Base-by-base conservation (phyloP, 2,329 filamentous ascomycete species). In the Alternaria tenuissima region DNA sequence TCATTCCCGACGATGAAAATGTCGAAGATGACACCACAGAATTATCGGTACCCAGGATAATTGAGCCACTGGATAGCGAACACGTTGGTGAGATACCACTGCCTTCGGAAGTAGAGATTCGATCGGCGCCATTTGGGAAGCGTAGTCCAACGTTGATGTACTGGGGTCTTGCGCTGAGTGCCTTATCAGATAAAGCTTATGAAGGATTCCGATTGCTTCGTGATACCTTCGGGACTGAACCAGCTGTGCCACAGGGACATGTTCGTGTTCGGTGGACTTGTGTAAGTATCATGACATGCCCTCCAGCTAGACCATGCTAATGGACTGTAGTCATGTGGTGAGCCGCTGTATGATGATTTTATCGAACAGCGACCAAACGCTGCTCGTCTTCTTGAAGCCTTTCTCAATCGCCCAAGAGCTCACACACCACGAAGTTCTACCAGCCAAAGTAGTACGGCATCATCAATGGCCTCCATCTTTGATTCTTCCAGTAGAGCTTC, bases 331-430 rank as follows among this genome's bases (percentile, higher is more conserved):
- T 66, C 69, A 18, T 79, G 76, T 48, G 76, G 76, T 20, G 68
- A 74, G 24, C 42, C 63, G 2, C 65, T 80, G 7, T 76, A 79
- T 55, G 79, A 81, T 51, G 79, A 81, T 63, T 80, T 77, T 49
- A 64, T 76, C 46, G 79, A 81, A 63, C 60, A 64, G 16, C 70
- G 76, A 28, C 67, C 71, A 5, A 79, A 79, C 18, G 79, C 78
- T 43, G 78, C 78, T 9, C 69, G 75, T 11, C 71, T 76, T n/a
- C 65, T 81, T 0, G 78, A 79, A 70, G 71, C 72, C 2, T 77
- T 73, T 43, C 73, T 81, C 16, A 80, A 80, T 55, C 64, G 75
- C 3, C 75, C 75, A 3, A 63, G 67, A 12, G 60, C 68, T 7
- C 72, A 74, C 30, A 64, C 72, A 14, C 68, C 73, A 5, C 58